Base-by-base conservation (phyloP, 1,284 basidiomycete genomes). In the Hemileia vastatrix region DNA sequence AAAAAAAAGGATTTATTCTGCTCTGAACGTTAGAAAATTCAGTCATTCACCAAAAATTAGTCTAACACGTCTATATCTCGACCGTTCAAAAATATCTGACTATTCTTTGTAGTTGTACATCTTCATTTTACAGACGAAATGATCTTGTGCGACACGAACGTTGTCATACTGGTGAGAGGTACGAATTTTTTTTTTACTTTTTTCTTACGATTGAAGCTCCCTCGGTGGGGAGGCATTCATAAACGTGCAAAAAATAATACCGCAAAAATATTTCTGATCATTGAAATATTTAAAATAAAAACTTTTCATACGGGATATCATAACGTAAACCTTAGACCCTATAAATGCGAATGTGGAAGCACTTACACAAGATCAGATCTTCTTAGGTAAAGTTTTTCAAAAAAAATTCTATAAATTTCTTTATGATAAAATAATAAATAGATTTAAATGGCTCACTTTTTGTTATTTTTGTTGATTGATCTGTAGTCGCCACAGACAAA, bases 61-160 rank as follows among this genome's bases (percentile, higher is more conserved):
- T n/a, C n/a, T n/a, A n/a, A n/a, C n/a, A n/a, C n/a, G n/a, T n/a
- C n/a, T n/a, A n/a, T n/a, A n/a, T n/a, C n/a, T n/a, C n/a, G n/a
- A n/a, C n/a, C n/a, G n/a, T n/a, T n/a, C n/a, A n/a, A n/a, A n/a
- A n/a, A n/a, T n/a, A n/a, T 6, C 36, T 8, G 6, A 43, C 36
- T 43, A 40, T 44, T 54, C 11, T 19, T 21, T 57, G 43, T 50
- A 62, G 59, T 36, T 62, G 59, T 36, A 45, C 45, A 27, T 43
- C 59, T 18, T 24, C 43, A 62, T 62, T 62, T 13, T 62, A 62
- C 32, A 51, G 59, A 18, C 52, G 59, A 23, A 62, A 62, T 54
- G 59, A 62, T 43, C 33, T 62, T 6, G 32, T 52, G 8, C 36
- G 59, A 18, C 59, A 62, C 31, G 59, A 62, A 23, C 36, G 59